These are phyloP conservation scores for Geotrichum aggregatum DNA, from an alignment of 1,139 yeast genomes.

Conservation along the genomic window DNA sequence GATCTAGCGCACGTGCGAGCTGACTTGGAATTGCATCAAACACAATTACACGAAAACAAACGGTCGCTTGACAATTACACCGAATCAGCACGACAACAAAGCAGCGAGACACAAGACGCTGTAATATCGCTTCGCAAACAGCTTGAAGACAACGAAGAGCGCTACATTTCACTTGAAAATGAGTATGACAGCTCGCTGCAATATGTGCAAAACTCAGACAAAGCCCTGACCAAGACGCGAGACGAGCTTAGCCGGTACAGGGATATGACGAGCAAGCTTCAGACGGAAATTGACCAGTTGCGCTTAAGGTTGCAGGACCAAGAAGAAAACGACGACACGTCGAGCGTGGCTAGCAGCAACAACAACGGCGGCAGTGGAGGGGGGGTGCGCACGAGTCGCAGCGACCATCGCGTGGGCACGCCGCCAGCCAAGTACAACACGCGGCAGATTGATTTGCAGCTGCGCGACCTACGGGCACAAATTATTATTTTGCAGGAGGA, in stretches of 20 bases:
- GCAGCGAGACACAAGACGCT: conserved; percentile 9
- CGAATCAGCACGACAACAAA: conserved; percentile 18
- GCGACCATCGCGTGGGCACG: conserved; percentile 22
- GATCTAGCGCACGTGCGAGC: not conserved
- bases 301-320: conserved; percentile 19
- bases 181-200: conserved; percentile 69
- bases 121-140: conserved; percentile 17
- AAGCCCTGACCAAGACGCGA: conserved; percentile 69
- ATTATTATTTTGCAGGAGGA: conserved; percentile 76
- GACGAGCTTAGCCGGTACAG: conserved; percentile 63
- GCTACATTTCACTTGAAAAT: conserved; percentile 39
- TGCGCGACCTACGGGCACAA: conserved; percentile 82
- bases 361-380: conserved; percentile 1
- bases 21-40: conserved; percentile 10
- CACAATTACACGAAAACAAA: conserved; percentile 7
- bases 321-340: conserved; percentile 14
- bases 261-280: conserved; percentile 52
- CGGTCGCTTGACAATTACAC: conserved; percentile 15
- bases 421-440: conserved; percentile 49
- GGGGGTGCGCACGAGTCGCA: conserved; percentile 16
- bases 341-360: conserved; percentile 17
- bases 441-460: conserved; percentile 70
- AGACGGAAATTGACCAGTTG: conserved; percentile 57
- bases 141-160: conserved; percentile 13
- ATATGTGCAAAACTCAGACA: conserved; percentile 69